Conservation (phyloP, 306 rosid species). For the Vigna trinervia region DNA sequence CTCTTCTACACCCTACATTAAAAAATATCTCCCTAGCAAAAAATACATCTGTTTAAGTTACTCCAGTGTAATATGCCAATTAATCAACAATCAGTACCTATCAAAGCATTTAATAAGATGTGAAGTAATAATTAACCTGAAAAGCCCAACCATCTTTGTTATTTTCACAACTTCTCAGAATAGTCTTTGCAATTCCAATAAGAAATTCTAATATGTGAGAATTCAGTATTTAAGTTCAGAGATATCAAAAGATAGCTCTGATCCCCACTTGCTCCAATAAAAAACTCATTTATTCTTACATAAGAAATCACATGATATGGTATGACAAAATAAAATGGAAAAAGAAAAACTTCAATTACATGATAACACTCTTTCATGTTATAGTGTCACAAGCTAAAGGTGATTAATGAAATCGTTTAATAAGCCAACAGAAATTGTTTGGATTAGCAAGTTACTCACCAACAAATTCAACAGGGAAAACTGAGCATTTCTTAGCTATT, state of each 20-base stretch:
- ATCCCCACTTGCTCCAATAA: conserved; percentile 8
- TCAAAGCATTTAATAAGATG: conserved; percentile 20
- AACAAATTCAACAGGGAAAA: conserved; percentile 96
- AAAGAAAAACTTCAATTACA: neutral
- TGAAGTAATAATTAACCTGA: neutral
- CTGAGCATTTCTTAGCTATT: conserved; percentile 90
- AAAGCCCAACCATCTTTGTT: neutral
- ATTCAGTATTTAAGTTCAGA: conserved; percentile 20
- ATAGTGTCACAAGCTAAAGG: conserved; percentile 9
- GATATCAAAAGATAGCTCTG: conserved; percentile 1
- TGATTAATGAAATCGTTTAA: conserved; percentile 1
- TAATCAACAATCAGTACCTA: conserved; percentile 27
- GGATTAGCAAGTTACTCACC: conserved; percentile 58
- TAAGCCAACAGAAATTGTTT: neutral
- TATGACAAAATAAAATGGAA: neutral
- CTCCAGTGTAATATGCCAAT: conserved; percentile 30
- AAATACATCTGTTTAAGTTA: neutral
- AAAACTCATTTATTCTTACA: conserved; percentile 2
- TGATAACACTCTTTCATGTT: neutral
- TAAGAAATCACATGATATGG: neutral
- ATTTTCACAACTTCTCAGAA: conserved; percentile 17
- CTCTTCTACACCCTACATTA: conserved; percentile 9
- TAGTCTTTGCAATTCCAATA: neutral
- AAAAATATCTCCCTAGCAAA: neutral
- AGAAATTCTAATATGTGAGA: conserved; percentile 14